Evolutionary conservation across 2,329 filamentous ascomycete species (phyloP), one percentile per base, ranked within the genome.

Genomic region (Helotiales sp.): DNA sequence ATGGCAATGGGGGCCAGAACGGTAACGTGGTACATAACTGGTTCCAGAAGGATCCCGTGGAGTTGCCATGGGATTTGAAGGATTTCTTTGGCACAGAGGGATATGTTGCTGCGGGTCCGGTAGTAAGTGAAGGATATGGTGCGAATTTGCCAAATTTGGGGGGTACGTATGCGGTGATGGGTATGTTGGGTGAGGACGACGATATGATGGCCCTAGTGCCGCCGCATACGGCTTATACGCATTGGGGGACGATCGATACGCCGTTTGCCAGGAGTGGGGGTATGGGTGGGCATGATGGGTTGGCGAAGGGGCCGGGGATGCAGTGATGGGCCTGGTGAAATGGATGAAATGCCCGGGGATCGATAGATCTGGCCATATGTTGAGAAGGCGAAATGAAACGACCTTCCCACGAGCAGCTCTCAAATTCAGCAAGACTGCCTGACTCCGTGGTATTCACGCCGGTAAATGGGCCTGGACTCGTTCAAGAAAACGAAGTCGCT

Each of bases 81-180:
- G 69, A 74, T 52, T 72, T 74, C 66, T 75, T 75, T 52, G 72
- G 73, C 1, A 71, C 64, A 2, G 72, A 73, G 26, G 64, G 62
- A 11, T 74, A 66, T 65, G 69, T 68, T 43, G 64, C 61, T 8
- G 60, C 66, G 2, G 55, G 34, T 6, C 40, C 63, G 6, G 37
- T 61, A 8, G 52, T 61, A 7, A 49, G 59, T 40, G 55, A 50
- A 17, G 52, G 58, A 17, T 28, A 28, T 34, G 50, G 37, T 22
- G 64, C 30, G 24, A 60, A 60, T 26, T 34, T 66, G 63, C 65
- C 66, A 5, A 49, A 61, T 24, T 52, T 72, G 34, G 66, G 65
- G 6, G 66, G 64, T 26, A 26, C 30, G 1, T 72, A 69, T 57
- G 37, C 59, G 24, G 26, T 66, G 10, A 32, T 71, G 13, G 59